Percentiles rank a stretch among this genome's conserved stretches.
Evolutionary conservation across 306 rosid genomes (phyloP).

Genomic region (Castanea crenata): DNA sequence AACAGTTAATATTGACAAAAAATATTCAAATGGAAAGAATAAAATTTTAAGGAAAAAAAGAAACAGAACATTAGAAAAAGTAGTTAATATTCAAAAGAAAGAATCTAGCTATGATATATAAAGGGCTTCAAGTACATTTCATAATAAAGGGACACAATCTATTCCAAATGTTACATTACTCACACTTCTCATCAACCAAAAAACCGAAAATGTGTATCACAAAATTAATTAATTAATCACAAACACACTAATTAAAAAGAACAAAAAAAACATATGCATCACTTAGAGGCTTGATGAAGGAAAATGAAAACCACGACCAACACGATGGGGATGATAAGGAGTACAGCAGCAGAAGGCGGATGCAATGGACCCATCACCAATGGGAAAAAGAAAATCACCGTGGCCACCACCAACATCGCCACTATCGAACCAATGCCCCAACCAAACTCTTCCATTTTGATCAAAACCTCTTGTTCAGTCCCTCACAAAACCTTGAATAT

Average conservation of each 20-base stretch:
- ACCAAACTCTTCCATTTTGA: neutral
- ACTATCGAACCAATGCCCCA: neutral
- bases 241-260: too few species aligned
- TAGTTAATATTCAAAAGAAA: neutral
- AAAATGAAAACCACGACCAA: conserved; percentile 1
- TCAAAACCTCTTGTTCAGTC: neutral
- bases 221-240: neutral
- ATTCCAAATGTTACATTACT: too few species aligned
- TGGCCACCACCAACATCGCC: conserved; percentile 18
- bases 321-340: conserved; percentile 1
- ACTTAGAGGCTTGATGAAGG: neutral
- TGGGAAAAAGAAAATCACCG: conserved; percentile 9
- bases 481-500: too few species aligned
- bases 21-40: too few species aligned
- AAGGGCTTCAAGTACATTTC: too few species aligned
- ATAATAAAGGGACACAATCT: too few species aligned
- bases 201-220: neutral
- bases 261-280: neutral
- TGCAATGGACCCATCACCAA: conserved; percentile 18
- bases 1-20: too few species aligned
- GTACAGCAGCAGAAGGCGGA: conserved; percentile 2
- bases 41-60: neutral
- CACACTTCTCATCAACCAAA: too few species aligned
- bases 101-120: too few species aligned
- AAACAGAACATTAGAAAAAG: neutral